Conservation (phyloP, 345 rosid genomes). For the Populus euphratica region DNA sequence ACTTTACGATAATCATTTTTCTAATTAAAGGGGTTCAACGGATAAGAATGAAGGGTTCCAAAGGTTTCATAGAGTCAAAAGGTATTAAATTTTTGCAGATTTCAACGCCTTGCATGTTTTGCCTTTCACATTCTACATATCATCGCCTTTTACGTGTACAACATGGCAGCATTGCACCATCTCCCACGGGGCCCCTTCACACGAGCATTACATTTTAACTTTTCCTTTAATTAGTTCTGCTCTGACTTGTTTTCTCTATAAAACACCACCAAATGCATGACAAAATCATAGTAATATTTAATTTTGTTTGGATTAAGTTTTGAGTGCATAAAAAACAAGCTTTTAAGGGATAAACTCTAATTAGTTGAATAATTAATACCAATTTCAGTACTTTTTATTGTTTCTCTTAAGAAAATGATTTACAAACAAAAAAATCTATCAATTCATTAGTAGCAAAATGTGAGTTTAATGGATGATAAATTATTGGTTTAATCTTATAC, state of each 20-base stretch:
- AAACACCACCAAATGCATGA: neutral
- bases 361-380: neutral
- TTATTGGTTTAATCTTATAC: too few species aligned
- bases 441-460: neutral
- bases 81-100: neutral
- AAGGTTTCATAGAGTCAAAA: slow-evolving; percentile 13
- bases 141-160: slow-evolving; percentile 11
- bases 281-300: neutral
- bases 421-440: neutral
- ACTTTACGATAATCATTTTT: neutral
- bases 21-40: neutral
- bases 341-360: too few species aligned
- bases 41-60: slow-evolving; percentile 21
- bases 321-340: too few species aligned
- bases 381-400: neutral
- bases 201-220: neutral
- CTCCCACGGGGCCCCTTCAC: neutral
- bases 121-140: slow-evolving; percentile 3
- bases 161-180: neutral
- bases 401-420: neutral
- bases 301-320: neutral
- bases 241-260: neutral
- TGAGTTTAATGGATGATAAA: neutral
- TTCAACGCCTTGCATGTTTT: slow-evolving; percentile 13
- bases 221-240: neutral